A percentile compares a stretch with the other conserved stretches of the same genome.
Conservation (phyloP, 2,329 filamentous ascomycete genomes). For the Cytospora leucostoma region DNA sequence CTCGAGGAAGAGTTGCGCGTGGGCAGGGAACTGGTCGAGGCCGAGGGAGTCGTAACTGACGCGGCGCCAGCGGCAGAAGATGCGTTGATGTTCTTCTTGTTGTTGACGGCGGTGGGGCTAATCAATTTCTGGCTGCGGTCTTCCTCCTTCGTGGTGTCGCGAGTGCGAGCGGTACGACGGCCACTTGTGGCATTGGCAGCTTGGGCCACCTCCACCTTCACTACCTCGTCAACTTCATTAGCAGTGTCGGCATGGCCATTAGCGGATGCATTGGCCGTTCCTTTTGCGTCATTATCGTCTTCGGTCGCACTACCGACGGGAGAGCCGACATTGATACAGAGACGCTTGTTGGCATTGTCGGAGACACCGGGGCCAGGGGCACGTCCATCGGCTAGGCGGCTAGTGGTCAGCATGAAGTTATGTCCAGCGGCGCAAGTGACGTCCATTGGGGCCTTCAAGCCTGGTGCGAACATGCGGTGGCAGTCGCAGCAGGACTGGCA, state of each 20-base stretch:
- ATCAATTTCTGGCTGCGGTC: not conserved
- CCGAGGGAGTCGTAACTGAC: not conserved
- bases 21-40: slow-evolving; percentile 5
- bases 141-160: slow-evolving; percentile 19
- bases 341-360: slow-evolving; percentile 16
- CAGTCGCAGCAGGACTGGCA: slow-evolving; percentile 4
- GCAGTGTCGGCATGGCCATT: not conserved
- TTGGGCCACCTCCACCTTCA: not conserved
- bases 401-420: slow-evolving; percentile 7
- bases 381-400: not conserved
- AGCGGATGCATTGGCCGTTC: not conserved
- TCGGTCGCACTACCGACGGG: slow-evolving; percentile 13
- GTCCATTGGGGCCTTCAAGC: not conserved
- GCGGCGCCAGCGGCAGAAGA: not conserved
- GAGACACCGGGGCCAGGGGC: not conserved
- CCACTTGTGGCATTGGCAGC: not conserved
- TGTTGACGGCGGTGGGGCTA: not conserved
- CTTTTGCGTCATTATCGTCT: slow-evolving; percentile 3
- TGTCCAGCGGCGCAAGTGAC: slow-evolving; percentile 6
- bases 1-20: not conserved
- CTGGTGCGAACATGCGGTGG: not conserved
- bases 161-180: not conserved
- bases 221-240: not conserved
- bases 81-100: not conserved
- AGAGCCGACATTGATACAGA: slow-evolving; percentile 15